Conservation (phyloP, 2,329 filamentous ascomycete genomes). For the Fusarium sp. region DNA sequence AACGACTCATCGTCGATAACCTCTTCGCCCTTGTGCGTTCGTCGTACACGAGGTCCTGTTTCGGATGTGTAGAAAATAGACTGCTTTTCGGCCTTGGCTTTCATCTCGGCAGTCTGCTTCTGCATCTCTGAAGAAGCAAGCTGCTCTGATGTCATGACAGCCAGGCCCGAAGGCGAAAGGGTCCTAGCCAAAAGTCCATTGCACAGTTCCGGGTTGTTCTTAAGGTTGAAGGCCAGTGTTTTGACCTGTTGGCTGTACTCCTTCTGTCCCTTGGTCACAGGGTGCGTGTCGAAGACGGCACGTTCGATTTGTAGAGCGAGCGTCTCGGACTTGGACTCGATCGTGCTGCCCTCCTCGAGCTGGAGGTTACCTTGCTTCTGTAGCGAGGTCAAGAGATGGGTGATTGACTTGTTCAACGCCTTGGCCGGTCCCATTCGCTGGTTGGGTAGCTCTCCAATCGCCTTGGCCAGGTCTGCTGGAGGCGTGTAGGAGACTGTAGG, state of each 20-base stretch:
- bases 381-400: constrained; percentile 72
- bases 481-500: constrained; percentile 57
- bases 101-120: constrained; percentile 79
- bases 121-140: constrained; percentile 94
- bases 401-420: constrained; percentile 77
- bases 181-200: constrained; percentile 79
- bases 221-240: constrained; percentile 86
- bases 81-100: constrained; percentile 82
- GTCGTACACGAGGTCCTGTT: constrained; percentile 78
- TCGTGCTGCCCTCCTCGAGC: constrained; percentile 72
- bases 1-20: constrained; percentile 81
- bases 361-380: constrained; percentile 74
- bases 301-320: constrained; percentile 86
- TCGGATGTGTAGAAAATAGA: constrained; percentile 85
- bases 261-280: constrained; percentile 57
- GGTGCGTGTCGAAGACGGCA: constrained; percentile 69
- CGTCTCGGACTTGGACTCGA: constrained; percentile 74
- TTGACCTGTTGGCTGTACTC: constrained; percentile 75
- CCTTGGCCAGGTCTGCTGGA: constrained; percentile 63
- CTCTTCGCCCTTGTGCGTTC: constrained; percentile 96
- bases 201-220: constrained; percentile 85
- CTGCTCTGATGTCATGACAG: constrained; percentile 89
- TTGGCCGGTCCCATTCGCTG: constrained; percentile 76
- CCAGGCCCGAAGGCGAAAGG: constrained; percentile 80
- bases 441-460: constrained; percentile 68